A percentile compares a stretch with the other conserved stretches of the same genome.
Evolutionary conservation across 257 asterid species (phyloP).

Genomic region (Nicotiana undulata): DNA sequence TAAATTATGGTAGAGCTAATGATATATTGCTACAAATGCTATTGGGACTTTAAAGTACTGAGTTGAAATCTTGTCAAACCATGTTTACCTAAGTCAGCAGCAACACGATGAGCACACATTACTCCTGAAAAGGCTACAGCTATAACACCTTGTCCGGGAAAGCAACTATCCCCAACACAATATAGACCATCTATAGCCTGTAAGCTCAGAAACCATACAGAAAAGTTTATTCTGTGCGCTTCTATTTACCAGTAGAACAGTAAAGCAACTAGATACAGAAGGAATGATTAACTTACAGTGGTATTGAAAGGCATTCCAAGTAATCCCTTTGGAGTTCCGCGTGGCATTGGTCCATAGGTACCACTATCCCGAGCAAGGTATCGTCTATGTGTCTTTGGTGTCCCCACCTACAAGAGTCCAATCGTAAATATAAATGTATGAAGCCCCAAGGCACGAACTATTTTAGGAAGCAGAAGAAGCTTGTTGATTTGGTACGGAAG

Average conservation of each 20-base stretch:
- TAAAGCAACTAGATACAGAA: neutral
- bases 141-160: constrained; percentile 98
- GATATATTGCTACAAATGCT: neutral
- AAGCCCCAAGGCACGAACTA: neutral
- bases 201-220: constrained; percentile 13
- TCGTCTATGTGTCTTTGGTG: constrained; percentile 91
- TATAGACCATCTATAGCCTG: constrained; percentile 86
- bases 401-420: constrained; percentile 69
- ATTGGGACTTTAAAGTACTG: neutral
- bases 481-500: neutral
- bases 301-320: constrained; percentile 98
- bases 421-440: neutral
- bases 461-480: neutral
- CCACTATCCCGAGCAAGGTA: constrained; percentile 98
- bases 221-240: neutral
- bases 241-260: neutral
- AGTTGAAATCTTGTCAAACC: neutral
- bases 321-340: constrained; percentile 70
- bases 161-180: constrained; percentile 99
- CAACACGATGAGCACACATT: constrained; percentile 97
- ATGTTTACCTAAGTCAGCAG: constrained; percentile 83
- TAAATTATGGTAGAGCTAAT: neutral
- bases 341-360: constrained; percentile 97
- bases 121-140: constrained; percentile 98
- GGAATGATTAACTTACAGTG: constrained; percentile 42